Base-by-base conservation (phyloP, 805 yeast species). In the Millerozyma acaciae region DNA sequence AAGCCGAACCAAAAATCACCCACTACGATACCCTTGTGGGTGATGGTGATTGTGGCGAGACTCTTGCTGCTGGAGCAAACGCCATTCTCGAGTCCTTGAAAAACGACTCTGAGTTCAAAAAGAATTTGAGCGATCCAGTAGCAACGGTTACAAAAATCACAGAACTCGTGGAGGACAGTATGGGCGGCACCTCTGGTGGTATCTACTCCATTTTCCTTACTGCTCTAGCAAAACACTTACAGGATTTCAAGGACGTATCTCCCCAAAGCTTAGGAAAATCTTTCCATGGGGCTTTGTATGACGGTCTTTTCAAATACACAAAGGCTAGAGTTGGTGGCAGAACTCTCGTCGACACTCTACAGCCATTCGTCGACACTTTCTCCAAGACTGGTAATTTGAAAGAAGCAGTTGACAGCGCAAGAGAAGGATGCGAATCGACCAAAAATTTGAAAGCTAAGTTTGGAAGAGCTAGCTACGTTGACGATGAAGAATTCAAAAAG, bases 151-250 rank as follows among this genome's bases (percentile, higher is more conserved):
- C 79, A n/a, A 75, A 75, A 44, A 71, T 89, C 30, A 84, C 96
- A 3, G 95, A 87, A 35, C 57, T 83, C 14, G 87, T 89, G 21
- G 97, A 89, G 54, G 77, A 78, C 35, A 78, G 77, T n/a, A 90
- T 90, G 97, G 97, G 97, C 33, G 97, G 97, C 32, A 90, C 97
- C 0, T 84, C 95, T 1, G 97, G 97, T 33, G 97, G 96, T 1
- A 60, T 89, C 23, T 89, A 89, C 57, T 84, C 95, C 3, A 90
- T 89, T 35, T 85, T 69, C 60, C 66, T 90, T 40, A 77, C 94
- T 21, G 86, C 95, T 1, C 70, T 89, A 39, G 82, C 85, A 1
- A 64, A 70, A 38, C 48, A 68, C 29, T 50, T 75, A 30, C 64
- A 65, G 39, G 42, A 48, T 17, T 30, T 35, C 18, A 66, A 71